Evolutionary conservation across 768 basidiomycete species (phyloP), one percentile per base, ranked within the genome.

Genomic region (Clavulina sp.): DNA sequence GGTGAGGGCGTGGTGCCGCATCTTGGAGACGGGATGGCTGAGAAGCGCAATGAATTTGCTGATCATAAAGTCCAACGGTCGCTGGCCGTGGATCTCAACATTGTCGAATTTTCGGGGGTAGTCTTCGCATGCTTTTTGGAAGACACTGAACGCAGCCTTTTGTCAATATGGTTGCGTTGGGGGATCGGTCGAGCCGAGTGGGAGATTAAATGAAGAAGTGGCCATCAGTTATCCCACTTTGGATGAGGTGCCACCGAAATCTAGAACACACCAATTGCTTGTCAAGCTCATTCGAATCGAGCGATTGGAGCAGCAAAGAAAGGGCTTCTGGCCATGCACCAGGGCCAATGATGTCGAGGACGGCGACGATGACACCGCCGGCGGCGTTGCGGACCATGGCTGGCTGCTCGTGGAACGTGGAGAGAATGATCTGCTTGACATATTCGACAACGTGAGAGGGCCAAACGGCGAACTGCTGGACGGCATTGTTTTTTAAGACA

Each of bases 51-150:
- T 76, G 69, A 97, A 93, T 65, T 92, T 89, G 52, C 91, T 91
- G 59, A 97, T 83, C 80, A 99, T 89, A 64, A 78, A 88, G 66
- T 97, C 88, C 58, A 99, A 77, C 0, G 92, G 88, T 48, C 88
- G 76, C n/a, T 80, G 78, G 49, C 93, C 93, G 59, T 80, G 80
- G 61, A 97, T 85, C 56, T 92, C 84, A 56, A 96, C 76, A 13
- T 16, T 13, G 65, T 95, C 88, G 68, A 96, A 75, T 70, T 93
- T 91, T 57, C 85, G 77, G 18, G 95, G 92, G 57, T 87, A 92
- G 63, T 99, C 95, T 65, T 97, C 89, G 65, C 89, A 93, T 49
- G 93, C 84, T 64, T 95, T 95, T 66, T 87, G 84, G 32, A 97
- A 74, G 2, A 89, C 81, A 62, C 87, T 84, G 68, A 97, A 96